Base-by-base conservation (phyloP, 257 asterid species). In the Verbena officinalis region DNA sequence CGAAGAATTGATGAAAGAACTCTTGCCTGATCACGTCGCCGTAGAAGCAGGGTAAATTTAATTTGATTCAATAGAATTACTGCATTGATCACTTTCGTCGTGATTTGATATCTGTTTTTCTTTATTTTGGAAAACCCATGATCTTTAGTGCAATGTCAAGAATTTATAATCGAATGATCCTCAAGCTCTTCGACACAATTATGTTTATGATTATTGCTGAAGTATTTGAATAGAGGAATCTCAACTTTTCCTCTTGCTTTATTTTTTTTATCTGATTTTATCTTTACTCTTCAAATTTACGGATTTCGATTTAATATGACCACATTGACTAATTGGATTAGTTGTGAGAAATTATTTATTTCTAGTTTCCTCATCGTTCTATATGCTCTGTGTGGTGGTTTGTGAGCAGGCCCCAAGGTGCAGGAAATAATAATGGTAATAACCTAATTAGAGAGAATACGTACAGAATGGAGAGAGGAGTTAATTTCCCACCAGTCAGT, bases 1-100 rank as follows among this genome's bases (percentile, higher is more conserved):
- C 17, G 76, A 77, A 21, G 65, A 73, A 7, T 69, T 72, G 79
- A 48, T 69, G 70, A 60, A 59, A 9, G 71, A 16, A 31, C 23
- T 73, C 65, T 55, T 64, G 51, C 78, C 78, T 20, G 82, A 77
- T 59, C 30, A 5, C 33, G 4, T 14, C 24, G 51, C 75, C 14
- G 53, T 67, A 19, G 66, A 70, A 20, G 39, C 49, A 42, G 71
- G 82, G 77, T 77, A 70, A 56, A 27, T 67, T 6, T 21, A 12
- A 52, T 69, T 10, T 10, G 1, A n/a, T 21, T 2, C n/a, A 23
- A 7, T 27, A 51, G 11, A 5, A 13, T 31, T 20, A 7, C 24
- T 55, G 62, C 78, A 68, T 66, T 52, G 55, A 65, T 24, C 7
- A 10, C 14, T 70, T 23, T 21, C 36, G 16, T 55, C 3, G 45